Base-by-base conservation (phyloP, 1,139 yeast species). In the Yamadazyma sp. region DNA sequence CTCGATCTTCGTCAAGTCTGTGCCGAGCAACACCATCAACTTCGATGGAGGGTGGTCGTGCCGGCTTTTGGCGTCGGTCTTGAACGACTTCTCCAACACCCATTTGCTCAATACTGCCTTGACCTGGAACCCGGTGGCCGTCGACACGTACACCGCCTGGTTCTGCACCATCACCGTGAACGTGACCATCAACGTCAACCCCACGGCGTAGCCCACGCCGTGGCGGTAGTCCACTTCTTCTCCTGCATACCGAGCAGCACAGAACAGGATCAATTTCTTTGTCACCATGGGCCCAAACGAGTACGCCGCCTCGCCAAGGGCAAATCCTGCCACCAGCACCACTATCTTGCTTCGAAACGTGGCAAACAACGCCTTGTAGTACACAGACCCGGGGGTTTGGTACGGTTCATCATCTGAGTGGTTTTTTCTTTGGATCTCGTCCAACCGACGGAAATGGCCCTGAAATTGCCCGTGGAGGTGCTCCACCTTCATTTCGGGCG, bases 91-190 rank as follows among this genome's bases (percentile, higher is more conserved):
- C 42, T 74, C 73, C 45, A 86, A 65, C n/a, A 86, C 62, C 2
- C 85, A 81, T 43, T 83, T 82, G 5, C 83, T 81, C 33, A 87
- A 57, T 2, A 84, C 75, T 0, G 87, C 77, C 52, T 82, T 79
- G 16, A 75, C 75, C 52, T 81, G 80, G 9, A 83, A 82, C 46
- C 95, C 95, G 20, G 56, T 47, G 34, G 59, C 39, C 57, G 56
- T 57, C 8, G 61, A 48, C 26, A 56, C 50, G 33, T 63, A 62
- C 42, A 61, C 37, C 12, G 32, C 42, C 21, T 40, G 35, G 29
- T 45, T 46, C 2, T 34, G 25, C 5, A 26, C 8, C 9, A 44
- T 12, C 24, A 84, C 80, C 27, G 61, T 40, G 12, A 59, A 29
- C 12, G 61, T 44, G 18, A 62, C 52, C 31, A 68, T 11, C 53